Base-by-base conservation (phyloP, 2,329 filamentous ascomycete genomes). In the Grosmannia huntii region DNA sequence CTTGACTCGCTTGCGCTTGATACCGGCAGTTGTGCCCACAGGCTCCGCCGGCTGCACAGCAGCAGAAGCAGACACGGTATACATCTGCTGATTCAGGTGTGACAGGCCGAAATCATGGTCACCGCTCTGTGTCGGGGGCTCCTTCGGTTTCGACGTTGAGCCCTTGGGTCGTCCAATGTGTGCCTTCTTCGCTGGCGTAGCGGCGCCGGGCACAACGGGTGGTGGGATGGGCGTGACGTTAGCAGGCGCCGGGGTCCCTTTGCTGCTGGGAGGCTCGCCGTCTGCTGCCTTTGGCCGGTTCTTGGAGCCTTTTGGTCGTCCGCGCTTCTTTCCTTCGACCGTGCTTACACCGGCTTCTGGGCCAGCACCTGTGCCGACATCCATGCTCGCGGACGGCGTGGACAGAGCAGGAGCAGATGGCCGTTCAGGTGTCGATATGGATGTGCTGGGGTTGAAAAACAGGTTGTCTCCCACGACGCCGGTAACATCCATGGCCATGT, bases 261-360 rank as follows among this genome's bases (percentile, higher is more conserved):
- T 49, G 23, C n/a, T 19, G 27, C 21, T 36, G 9, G 56, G 21
- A 7, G 25, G 14, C 16, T 48, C 57, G 2, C 11, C 4, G 11
- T 53, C 51, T 36, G 48, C 10, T 31, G 44, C 25, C 33, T 59
- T 53, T 49, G 73, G 70, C 3, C 75, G 71, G 60, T 79, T 80
- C 60, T 75, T 78, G 1, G 77, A 80, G 0, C 78, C 78, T 60
- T 79, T 79, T 0, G 78, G 78, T 36, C 78, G 71, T 6, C 78
- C 75, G 58, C 74, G 69, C 54, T 70, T 74, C 64, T 71, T 76
- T 1, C 65, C 60, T 2, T 48, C 48, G 11, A n/a, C 7, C n/a
- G 16, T 46, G 23, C 38, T 38, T 25, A 25, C 7, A 31, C 6
- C 3, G n/a, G n/a, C 21, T 19, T 51, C 49, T 10, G 28, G 14